phyloP scores from a whole-genome alignment of 2,329 filamentous ascomycete genomes.

The Aschersonia sp. region DNA sequence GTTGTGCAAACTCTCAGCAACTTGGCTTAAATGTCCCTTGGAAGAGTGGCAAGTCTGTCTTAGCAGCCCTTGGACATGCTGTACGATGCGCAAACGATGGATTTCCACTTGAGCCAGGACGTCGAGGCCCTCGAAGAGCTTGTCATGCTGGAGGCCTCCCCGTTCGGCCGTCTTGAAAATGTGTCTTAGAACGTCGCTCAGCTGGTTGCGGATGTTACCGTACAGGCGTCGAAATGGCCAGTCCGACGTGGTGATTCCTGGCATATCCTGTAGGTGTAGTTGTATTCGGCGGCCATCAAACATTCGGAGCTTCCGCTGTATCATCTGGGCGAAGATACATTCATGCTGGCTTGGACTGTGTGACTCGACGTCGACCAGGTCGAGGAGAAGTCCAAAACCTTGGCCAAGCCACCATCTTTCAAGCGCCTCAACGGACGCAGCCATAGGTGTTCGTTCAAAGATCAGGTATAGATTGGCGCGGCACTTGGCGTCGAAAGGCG shows the following conservation, averaged over 20 bases:
- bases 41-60: not conserved
- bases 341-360: slow-evolving; percentile 9
- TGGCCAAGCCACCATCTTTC: slow-evolving; percentile 18
- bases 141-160: slow-evolving; percentile 12
- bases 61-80: slow-evolving; percentile 8
- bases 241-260: too few relatives aligned
- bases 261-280: not conserved
- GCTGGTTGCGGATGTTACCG: slow-evolving; percentile 13
- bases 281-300: slow-evolving; percentile 16
- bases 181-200: slow-evolving; percentile 9
- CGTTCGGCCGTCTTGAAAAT: slow-evolving; percentile 14
- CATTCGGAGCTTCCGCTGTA: slow-evolving; percentile 13
- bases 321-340: slow-evolving; percentile 17
- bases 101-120: slow-evolving; percentile 18
- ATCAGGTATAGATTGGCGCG: not conserved
- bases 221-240: not conserved
- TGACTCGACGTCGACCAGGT: slow-evolving; percentile 11
- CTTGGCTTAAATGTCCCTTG: not conserved
- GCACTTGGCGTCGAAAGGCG: too few relatives aligned
- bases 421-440: slow-evolving; percentile 12
- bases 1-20: slow-evolving; percentile 16
- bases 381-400: slow-evolving; percentile 11
- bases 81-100: slow-evolving; percentile 14
- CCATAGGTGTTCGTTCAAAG: slow-evolving; percentile 11
- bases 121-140: slow-evolving; percentile 15